Evolutionary conservation across 768 basidiomycete genomes (phyloP).

Genomic region (Coprinellus micaceus): DNA sequence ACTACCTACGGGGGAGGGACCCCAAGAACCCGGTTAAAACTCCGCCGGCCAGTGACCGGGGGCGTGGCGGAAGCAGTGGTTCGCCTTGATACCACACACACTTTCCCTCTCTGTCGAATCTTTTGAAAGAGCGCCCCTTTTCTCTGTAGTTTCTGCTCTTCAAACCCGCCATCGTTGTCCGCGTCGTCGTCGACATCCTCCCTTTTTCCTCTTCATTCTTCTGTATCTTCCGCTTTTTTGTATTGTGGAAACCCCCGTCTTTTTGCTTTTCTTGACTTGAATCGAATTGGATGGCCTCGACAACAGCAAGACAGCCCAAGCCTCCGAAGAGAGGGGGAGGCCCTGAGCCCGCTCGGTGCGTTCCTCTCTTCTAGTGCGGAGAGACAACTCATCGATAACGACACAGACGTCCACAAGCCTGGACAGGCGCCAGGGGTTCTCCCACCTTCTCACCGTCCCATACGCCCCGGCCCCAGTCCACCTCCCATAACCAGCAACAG

Average conservation of each 20-base stretch:
- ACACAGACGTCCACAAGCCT: slow-evolving; percentile 44
- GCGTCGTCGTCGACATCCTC: slow-evolving; percentile 25
- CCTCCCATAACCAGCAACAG: slow-evolving; percentile 32
- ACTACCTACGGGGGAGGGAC: background rate
- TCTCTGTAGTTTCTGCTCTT: too few relatives aligned
- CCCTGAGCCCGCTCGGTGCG: slow-evolving; percentile 55
- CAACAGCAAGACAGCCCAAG: slow-evolving; percentile 64
- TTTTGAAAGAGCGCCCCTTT: too few relatives aligned
- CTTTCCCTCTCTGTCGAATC: too few relatives aligned
- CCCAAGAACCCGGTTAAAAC: background rate
- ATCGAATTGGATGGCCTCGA: slow-evolving; percentile 61
- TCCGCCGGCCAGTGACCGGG: background rate
- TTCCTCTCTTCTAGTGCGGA: slow-evolving; percentile 3
- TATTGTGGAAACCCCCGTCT: too few relatives aligned
- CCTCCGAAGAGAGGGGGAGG: slow-evolving; percentile 59
- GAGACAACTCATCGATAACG: slow-evolving; percentile 10
- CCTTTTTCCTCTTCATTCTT: slow-evolving; percentile 27
- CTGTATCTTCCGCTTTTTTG: too few relatives aligned
- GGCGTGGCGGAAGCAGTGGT: slow-evolving; percentile 1
- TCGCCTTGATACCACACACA: too few relatives aligned
- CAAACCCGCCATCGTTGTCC: slow-evolving; percentile 18
- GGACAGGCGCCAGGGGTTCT: slow-evolving; percentile 66
- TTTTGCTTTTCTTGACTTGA: too few relatives aligned
- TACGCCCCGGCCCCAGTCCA: slow-evolving; percentile 34
- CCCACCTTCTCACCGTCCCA: slow-evolving; percentile 63